Conservation (phyloP, 2,329 filamentous ascomycete genomes). For the Talaromyces sp. region DNA sequence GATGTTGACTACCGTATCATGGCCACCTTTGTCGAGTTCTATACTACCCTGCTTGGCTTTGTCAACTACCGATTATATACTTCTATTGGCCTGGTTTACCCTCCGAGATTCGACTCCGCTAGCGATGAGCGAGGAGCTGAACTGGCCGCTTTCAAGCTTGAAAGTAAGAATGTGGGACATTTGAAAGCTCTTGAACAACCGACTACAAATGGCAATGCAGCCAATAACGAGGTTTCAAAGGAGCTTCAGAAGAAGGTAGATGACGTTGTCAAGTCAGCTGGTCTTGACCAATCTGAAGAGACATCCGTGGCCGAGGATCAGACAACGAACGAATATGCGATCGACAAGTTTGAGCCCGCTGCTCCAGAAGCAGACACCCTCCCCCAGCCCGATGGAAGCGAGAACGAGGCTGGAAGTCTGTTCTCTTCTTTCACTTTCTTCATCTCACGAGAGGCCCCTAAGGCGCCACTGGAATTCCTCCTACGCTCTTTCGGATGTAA, state of each 20-base stretch:
- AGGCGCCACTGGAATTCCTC: constrained; percentile 86
- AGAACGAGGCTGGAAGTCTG: constrained; percentile 66
- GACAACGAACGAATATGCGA: constrained; percentile 57
- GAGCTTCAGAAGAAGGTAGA: constrained; percentile 68
- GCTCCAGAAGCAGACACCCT: constrained; percentile 82
- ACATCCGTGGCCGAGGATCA: constrained; percentile 45
- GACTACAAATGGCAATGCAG: constrained; percentile 53
- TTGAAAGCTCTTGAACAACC: constrained; percentile 49
- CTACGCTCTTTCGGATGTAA: constrained; percentile 93
- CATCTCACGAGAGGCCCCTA: constrained; percentile 87
- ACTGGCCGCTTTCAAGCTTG: constrained; percentile 83
- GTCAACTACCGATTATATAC: constrained; percentile 96
- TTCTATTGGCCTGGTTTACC: constrained; percentile 85
- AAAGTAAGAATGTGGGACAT: constrained; percentile 62
- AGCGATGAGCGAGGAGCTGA: constrained; percentile 90
- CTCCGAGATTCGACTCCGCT: constrained; percentile 82
- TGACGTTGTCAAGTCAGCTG: constrained; percentile 44
- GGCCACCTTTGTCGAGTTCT: constrained; percentile 98
- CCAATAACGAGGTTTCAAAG: constrained; percentile 60
- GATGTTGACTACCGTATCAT: constrained; percentile 99
- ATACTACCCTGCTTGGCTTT: constrained; percentile 92
- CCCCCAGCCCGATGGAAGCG: constrained; percentile 68
- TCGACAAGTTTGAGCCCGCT: constrained; percentile 88
- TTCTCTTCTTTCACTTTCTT: constrained; percentile 90
- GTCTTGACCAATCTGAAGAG: constrained; percentile 41